Conservation (phyloP, 192 early-diverging fungal genomes). For the Lobosporangium transversale region DNA sequence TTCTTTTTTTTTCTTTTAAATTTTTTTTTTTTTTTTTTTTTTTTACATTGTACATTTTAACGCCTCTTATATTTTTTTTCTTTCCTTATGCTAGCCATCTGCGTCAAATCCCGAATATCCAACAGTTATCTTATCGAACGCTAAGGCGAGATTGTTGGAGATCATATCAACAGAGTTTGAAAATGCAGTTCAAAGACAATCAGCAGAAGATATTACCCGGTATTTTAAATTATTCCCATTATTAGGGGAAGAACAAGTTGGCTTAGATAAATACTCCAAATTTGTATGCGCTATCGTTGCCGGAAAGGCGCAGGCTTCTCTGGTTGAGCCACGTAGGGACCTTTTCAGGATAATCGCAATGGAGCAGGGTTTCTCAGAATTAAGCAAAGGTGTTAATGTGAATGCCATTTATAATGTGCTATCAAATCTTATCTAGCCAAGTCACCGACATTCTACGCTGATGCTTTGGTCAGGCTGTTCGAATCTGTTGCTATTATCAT, state of each 20-base stretch:
- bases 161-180: constrained; percentile 87
- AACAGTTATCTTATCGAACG: constrained; percentile 63
- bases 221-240: constrained; percentile 93
- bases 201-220: constrained; percentile 82
- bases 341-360: too few relatives aligned
- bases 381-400: too few relatives aligned
- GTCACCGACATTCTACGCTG: constrained; percentile 74
- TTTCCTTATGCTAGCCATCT: constrained; percentile 50
- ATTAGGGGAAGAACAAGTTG: constrained; percentile 83
- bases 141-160: constrained; percentile 70
- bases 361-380: too few relatives aligned
- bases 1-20: too few relatives aligned
- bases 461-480: constrained; percentile 85
- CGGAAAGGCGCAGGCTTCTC: constrained; percentile 76
- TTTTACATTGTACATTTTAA: too few relatives aligned
- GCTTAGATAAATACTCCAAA: constrained; percentile 86
- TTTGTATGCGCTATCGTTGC: constrained; percentile 86
- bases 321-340: constrained; percentile 57
- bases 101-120: constrained; percentile 66
- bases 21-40: too few relatives aligned
- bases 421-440: constrained; percentile 35
- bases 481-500: constrained; percentile 90
- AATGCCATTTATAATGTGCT: too few relatives aligned
- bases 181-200: constrained; percentile 69
- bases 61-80: constrained; percentile 16